These are phyloP conservation scores for Acanthamoeba royreba DNA, from an alignment of 208 protist species.

Conservation along the genomic window DNA sequence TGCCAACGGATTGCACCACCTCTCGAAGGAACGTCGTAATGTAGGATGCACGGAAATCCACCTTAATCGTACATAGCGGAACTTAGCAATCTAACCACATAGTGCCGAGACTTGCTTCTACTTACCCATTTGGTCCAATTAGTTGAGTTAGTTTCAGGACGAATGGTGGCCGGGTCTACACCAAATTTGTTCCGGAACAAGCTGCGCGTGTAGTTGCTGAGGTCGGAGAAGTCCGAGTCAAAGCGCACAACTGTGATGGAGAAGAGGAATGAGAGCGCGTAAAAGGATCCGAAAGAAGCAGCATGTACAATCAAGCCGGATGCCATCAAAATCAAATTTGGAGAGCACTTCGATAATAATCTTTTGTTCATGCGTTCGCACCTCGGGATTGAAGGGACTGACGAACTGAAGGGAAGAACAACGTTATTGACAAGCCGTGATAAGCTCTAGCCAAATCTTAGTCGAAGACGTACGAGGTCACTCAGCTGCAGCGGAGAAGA, in stretches of 20 bases:
- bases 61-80: neutral
- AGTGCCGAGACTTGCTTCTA: neutral
- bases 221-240: neutral
- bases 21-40: neutral
- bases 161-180: neutral
- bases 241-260: neutral
- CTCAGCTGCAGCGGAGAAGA: neutral
- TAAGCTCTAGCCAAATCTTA: neutral
- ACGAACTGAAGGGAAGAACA: neutral
- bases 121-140: neutral
- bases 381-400: neutral
- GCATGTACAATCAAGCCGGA: neutral
- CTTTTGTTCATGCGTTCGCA: neutral
- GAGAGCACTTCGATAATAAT: neutral
- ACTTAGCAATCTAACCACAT: neutral
- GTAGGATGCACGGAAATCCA: neutral
- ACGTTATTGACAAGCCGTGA: neutral
- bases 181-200: neutral
- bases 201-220: neutral
- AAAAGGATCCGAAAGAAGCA: neutral
- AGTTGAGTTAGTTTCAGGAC: neutral
- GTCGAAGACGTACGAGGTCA: neutral
- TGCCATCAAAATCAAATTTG: neutral
- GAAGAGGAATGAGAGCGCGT: neutral
- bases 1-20: neutral